Base-by-base conservation (phyloP, 208 protist genomes). In the Leishmania tarentolae region DNA sequence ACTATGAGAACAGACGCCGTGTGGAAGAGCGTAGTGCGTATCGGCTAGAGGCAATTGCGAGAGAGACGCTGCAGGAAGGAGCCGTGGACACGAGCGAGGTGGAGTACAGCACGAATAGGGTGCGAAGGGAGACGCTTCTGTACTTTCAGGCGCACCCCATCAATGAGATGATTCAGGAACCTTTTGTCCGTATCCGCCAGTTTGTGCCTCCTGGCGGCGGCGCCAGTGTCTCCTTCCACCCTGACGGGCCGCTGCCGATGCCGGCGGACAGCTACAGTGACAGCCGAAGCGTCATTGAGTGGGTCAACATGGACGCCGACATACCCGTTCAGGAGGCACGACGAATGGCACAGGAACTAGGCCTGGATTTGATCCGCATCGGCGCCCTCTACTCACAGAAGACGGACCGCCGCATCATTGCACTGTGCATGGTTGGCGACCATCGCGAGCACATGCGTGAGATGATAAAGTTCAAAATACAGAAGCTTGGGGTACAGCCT, bases 161-260 rank as follows among this genome's bases (percentile, higher is more conserved):
- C 52, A 97, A 97, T 78, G 94, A 97, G 82, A 97, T 96, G 92
- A 97, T 97, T 63, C 92, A 95, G 76, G 92, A 96, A 76, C 74
- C 88, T 0, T 95, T 93, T 84, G 94, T 96, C n/a, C 94, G 94
- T 46, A 88, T 97, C 50, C 90, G 90, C 21, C 61, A 88, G 79
- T 82, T 94, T 37, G 37, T 85, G 69, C 89, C 87, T 0, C 79
- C 83, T 8, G 85, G 78, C 46, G 89, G 87, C 5, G 85, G 83
- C 31, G 80, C 76, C 2, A 44, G 68, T 31, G 84, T 88, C 19
- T 63, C 50, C n/a, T 88, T 88, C 69, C 81, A 88, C 76, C 87
- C 87, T 21, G 74, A 81, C 68, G 77, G 79, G 56, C 72, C 77
- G 31, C 28, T 75, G 42, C 50, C 66, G 28, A 50, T 78, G 8